Evolutionary conservation across 345 rosid species (phyloP).

Genomic region (Eucalyptus pumila): DNA sequence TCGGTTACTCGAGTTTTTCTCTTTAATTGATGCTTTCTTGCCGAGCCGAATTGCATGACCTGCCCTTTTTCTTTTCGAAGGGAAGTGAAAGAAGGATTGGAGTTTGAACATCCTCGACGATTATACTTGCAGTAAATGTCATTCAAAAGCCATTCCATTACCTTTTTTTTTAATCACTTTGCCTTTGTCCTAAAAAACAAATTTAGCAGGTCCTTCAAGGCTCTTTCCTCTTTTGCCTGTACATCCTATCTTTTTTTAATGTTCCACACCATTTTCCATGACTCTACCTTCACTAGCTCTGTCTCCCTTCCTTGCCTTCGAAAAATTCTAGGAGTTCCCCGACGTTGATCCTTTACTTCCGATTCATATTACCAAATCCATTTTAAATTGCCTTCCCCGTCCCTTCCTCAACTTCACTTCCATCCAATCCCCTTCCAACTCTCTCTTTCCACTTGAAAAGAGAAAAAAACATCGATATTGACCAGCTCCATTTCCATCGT

Average conservation of each 20-base stretch:
- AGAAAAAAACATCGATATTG: neutral
- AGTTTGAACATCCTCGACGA: neutral
- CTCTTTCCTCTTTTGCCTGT: neutral
- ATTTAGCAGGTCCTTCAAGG: neutral
- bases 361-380: neutral
- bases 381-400: neutral
- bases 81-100: neutral
- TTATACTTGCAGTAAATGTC: neutral
- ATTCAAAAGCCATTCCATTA: neutral
- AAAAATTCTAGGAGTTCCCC: neutral
- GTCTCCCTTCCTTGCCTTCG: neutral
- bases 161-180: neutral
- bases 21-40: neutral
- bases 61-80: neutral
- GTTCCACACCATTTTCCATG: neutral
- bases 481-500: neutral
- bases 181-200: no score
- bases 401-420: conserved; percentile 2
- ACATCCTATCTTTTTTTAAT: neutral
- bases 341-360: neutral
- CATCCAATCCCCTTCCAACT: neutral
- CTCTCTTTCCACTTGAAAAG: neutral
- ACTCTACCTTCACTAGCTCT: neutral
- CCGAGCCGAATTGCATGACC: rapidly evolving
- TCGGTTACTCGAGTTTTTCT: no score